Percentiles rank a stretch among this genome's conserved stretches.
Evolutionary conservation across 805 yeast species (phyloP).

Genomic region (Cyberlindnera euphorbiiphila): DNA sequence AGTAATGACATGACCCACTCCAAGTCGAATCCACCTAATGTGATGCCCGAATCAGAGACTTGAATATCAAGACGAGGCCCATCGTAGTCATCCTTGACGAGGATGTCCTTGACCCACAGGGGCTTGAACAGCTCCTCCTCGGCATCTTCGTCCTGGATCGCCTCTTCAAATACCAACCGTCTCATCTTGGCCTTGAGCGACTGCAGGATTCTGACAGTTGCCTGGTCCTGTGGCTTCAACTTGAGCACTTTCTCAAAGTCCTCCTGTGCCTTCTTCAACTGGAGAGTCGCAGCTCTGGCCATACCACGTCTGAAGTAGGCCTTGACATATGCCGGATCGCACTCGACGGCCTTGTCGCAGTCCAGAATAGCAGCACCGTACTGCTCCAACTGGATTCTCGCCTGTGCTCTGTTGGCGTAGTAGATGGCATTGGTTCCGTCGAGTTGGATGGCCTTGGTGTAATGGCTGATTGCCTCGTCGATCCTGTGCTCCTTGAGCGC

Average conservation of each 20-base stretch:
- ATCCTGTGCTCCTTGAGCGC: conserved; percentile 63
- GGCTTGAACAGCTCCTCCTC: conserved; percentile 33
- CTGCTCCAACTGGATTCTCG: conserved; percentile 78
- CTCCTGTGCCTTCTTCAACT: conserved; percentile 67
- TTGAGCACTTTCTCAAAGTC: conserved; percentile 64
- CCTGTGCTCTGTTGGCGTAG: conserved; percentile 87
- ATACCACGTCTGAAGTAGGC: conserved; percentile 87
- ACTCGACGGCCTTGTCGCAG: conserved; percentile 63
- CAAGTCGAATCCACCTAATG: conserved; percentile 35
- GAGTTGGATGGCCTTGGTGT: conserved; percentile 70
- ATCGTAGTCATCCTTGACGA: conserved; percentile 50
- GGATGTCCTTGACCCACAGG: conserved; percentile 22
- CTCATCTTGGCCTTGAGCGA: conserved; percentile 66
- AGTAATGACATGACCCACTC: conserved; percentile 65
- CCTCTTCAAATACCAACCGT: conserved; percentile 76
- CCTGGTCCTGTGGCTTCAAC: conserved; percentile 62
- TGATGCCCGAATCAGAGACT: conserved; percentile 24
- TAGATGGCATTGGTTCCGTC: conserved; percentile 56
- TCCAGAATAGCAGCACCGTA: conserved; percentile 85
- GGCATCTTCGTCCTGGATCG: conserved; percentile 76
- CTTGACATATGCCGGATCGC: conserved; percentile 67
- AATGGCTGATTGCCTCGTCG: conserved; percentile 61
- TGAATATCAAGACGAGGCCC: conserved; percentile 52
- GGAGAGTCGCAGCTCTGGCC: conserved; percentile 69
- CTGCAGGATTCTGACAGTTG: conserved; percentile 57